Conservation (phyloP, 2,329 filamentous ascomycete species). For the Aspergillus floridensis region DNA sequence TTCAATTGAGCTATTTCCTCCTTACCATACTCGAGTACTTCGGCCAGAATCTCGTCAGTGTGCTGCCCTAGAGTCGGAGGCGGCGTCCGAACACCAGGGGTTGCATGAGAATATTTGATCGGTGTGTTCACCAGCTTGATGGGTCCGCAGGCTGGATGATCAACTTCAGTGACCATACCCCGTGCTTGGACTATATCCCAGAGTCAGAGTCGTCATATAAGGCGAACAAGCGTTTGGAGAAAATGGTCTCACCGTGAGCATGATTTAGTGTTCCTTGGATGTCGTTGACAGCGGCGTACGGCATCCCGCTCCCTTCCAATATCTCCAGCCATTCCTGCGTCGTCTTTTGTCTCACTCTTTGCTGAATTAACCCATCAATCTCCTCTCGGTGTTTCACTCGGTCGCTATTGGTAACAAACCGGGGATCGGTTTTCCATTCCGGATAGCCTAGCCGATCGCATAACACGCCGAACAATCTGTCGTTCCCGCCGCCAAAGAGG, state of each 20-base stretch:
- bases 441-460: constrained; percentile 57
- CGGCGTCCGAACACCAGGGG: constrained; percentile 69
- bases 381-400: constrained; percentile 67
- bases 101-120: constrained; percentile 85
- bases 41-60: constrained; percentile 70
- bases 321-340: constrained; percentile 84
- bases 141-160: constrained; percentile 77
- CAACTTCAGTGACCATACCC: constrained; percentile 83
- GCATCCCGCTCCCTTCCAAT: constrained; percentile 88
- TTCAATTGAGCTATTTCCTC: constrained; percentile 62
- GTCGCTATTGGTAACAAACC: constrained; percentile 58
- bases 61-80: constrained; percentile 87
- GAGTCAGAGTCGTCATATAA: neutral
- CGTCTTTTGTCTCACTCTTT: constrained; percentile 69
- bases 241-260: constrained; percentile 63
- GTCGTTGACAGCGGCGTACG: constrained; percentile 93
- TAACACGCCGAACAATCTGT: constrained; percentile 59
- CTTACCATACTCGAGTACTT: constrained; percentile 60
- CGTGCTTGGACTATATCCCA: constrained; percentile 60
- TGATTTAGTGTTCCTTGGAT: constrained; percentile 81
- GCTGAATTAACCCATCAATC: constrained; percentile 77
- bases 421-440: constrained; percentile 57
- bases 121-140: constrained; percentile 92
- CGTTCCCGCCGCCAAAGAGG: constrained; percentile 63
- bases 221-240: constrained; percentile 6